Base-by-base conservation (phyloP, 2,329 filamentous ascomycete genomes). In the Penicillium sp. region DNA sequence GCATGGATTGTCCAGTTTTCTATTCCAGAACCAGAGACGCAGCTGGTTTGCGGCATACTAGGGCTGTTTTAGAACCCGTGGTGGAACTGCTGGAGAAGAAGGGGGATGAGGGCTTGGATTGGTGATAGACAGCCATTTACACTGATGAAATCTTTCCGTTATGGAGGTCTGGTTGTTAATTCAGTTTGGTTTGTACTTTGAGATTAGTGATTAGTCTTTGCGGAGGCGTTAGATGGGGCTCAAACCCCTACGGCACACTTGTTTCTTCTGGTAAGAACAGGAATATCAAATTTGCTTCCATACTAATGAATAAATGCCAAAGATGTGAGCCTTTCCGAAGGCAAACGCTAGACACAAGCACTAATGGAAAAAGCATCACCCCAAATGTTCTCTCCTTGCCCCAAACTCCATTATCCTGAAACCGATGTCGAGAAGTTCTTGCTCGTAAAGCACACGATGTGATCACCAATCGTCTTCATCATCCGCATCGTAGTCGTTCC, bases 1-100 rank as follows among this genome's bases (percentile, higher is more conserved):
- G 91, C 75, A 88, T 91, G 75, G 94, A 97, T 78, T 99, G 95
- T 73, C 91, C 93, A 0, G 92, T 97, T 0, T 98, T 96, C 69
- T 98, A 96, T 78, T 76, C 78, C 4, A 69, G 80, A 42, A 79
- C 74, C 4, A 74, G 79, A 60, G 73, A 78, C 60, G 64, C 68
- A 53, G 72, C 78, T 22, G 68, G 74, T 65, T 75, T 76, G 71
- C 74, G 69, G 24, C 76, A 78, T 68, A 75, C 73, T 3, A 73
- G 68, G 66, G 74, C 75, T 12, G 67, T 73, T 17, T 61, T 81
- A 59, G 72, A 67, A 26, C 78, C 80, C 44, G 73, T 80, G 1
- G 65, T 78, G 37, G 71, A 73, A 22, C 45, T 75, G 8, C 67
- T 82, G 60, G 74, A 79, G 65, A 70, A 71, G 44, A 71, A 67